Evolutionary conservation across 495 filamentous ascomycete genomes (phyloP).

Genomic region (Xylaria venustula): DNA sequence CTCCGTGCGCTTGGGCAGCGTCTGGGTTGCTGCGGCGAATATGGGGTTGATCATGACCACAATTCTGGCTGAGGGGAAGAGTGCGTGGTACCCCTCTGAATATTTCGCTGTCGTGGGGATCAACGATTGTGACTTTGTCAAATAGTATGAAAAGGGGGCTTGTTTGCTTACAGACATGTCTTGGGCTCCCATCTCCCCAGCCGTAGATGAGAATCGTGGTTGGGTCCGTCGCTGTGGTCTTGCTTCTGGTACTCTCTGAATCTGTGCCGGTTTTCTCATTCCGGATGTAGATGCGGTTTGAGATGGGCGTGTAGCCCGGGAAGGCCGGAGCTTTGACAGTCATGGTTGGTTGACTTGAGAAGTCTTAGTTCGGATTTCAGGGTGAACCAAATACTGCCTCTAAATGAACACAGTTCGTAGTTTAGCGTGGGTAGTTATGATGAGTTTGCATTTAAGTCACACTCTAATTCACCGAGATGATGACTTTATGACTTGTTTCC

Average conservation of each 20-base stretch:
- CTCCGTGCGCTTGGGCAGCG: slow-evolving; percentile 39
- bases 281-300: slow-evolving; percentile 39
- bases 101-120: slow-evolving; percentile 39
- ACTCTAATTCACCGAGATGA: not conserved
- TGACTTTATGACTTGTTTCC: not conserved
- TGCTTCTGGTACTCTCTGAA: slow-evolving; percentile 5
- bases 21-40: slow-evolving; percentile 41
- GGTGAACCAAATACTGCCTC: not conserved
- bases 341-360: slow-evolving; percentile 10
- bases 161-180: slow-evolving; percentile 34
- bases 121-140: not conserved
- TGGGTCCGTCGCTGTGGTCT: slow-evolving; percentile 26
- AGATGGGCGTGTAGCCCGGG: slow-evolving; percentile 37
- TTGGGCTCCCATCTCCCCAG: slow-evolving; percentile 56
- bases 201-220: slow-evolving; percentile 47
- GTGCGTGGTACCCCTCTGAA: slow-evolving; percentile 48
- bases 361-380: not conserved
- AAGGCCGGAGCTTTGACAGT: slow-evolving; percentile 18
- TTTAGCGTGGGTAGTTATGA: too few relatives aligned
- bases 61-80: slow-evolving; percentile 46
- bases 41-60: slow-evolving; percentile 51
- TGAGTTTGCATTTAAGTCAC: too few relatives aligned
- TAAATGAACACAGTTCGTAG: too few relatives aligned
- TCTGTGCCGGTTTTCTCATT: slow-evolving; percentile 20
- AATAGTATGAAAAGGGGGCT: not conserved